A percentile compares a stretch with the other conserved stretches of the same genome.
phyloP scores from a whole-genome alignment of 1,284 basidiomycete genomes.

The Ceratobasidium sp. region DNA sequence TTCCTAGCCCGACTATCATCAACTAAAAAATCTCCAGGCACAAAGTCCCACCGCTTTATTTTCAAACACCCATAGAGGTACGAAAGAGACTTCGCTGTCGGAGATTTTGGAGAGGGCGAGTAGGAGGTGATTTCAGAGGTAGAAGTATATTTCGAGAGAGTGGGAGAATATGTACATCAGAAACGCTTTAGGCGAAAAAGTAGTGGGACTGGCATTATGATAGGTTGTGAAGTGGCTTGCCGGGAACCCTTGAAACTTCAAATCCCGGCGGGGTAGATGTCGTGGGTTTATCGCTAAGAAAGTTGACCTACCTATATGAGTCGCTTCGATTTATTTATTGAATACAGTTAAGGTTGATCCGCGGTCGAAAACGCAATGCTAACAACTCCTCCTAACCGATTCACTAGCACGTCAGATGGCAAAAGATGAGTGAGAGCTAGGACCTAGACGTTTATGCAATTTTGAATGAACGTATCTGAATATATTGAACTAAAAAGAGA shows the following conservation, averaged over 20 bases:
- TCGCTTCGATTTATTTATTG: background rate
- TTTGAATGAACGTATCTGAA: background rate
- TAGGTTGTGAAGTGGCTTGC: background rate
- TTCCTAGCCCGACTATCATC: conserved; percentile 25
- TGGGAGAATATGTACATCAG: conserved; percentile 13
- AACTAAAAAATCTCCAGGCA: background rate
- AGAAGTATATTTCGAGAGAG: conserved; percentile 4
- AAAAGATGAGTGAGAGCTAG: conserved; percentile 2
- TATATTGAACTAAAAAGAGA: background rate
- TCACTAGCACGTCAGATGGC: conserved; percentile 2
- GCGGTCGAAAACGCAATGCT: conserved; percentile 3
- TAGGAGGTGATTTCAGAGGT: background rate
- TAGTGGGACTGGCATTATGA: background rate
- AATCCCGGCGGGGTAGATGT: conserved; percentile 5
- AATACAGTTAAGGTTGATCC: background rate
- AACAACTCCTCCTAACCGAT: background rate
- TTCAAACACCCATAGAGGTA: conserved; percentile 13
- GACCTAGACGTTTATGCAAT: background rate
- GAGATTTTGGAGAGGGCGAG: background rate
- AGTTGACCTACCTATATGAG: conserved; percentile 12
- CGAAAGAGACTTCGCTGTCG: background rate
- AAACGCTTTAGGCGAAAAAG: background rate
- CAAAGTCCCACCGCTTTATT: conserved; percentile 18
- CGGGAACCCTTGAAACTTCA: conserved; percentile 8
- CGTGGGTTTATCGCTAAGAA: no score